phyloP scores from a whole-genome alignment of 1,284 basidiomycete genomes.

The Microbotryomycetes sp. region DNA sequence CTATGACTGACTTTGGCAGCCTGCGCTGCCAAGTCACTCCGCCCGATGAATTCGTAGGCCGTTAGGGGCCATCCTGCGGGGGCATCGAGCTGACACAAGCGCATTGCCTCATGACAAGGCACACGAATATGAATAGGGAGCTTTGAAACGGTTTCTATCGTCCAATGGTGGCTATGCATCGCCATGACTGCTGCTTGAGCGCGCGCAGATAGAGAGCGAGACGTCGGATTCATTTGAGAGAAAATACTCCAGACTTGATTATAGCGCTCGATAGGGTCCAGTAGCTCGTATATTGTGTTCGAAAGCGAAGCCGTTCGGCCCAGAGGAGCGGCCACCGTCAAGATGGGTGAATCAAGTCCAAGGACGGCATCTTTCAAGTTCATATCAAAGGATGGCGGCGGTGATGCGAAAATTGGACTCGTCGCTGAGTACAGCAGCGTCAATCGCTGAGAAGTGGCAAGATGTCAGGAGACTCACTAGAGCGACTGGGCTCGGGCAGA shows the following conservation, averaged over 20 bases:
- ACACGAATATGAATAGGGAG: constrained; percentile 63
- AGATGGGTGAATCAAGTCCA: not conserved
- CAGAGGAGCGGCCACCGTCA: not conserved
- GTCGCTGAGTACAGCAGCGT: no score
- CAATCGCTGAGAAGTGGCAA: no score
- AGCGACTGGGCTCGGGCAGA: no score
- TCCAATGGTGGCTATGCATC: constrained; percentile 51
- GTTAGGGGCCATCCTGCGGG: constrained; percentile 61
- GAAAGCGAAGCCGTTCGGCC: constrained; percentile 1
- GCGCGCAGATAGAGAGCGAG: not conserved
- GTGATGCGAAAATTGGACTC: no score
- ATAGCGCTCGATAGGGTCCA: not conserved
- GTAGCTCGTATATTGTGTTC: constrained; percentile 1
- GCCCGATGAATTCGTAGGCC: constrained; percentile 66
- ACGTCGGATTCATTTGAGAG: not conserved
- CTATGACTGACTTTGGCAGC: constrained; percentile 2
- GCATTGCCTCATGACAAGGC: constrained; percentile 71
- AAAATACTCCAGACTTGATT: constrained; percentile 12
- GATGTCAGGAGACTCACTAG: not conserved
- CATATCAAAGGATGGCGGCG: no score
- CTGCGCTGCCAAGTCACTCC: constrained; percentile 59
- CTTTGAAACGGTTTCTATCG: constrained; percentile 47
- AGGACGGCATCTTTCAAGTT: no score
- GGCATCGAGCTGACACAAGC: constrained; percentile 71
- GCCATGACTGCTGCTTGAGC: constrained; percentile 44